A percentile compares a stretch with the other conserved stretches of the same genome.
Conservation (phyloP, 768 basidiomycete species). For the Boletus fagicola region DNA sequence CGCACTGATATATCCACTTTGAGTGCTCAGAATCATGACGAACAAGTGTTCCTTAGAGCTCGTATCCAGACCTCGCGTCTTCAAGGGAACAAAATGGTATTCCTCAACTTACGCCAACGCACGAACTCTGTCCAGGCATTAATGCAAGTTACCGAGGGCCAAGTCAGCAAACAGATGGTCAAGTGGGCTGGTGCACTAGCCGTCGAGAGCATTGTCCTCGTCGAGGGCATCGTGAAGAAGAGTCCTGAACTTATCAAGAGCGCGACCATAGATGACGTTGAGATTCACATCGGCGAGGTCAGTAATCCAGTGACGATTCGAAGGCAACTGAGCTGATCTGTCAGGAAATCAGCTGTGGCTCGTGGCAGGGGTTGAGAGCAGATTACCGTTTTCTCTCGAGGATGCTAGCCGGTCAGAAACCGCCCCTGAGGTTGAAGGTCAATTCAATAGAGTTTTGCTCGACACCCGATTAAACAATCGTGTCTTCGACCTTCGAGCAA, state of each 20-base stretch:
- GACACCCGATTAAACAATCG: slow-evolving; percentile 95
- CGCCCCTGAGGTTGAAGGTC: slow-evolving; percentile 58
- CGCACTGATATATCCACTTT: slow-evolving; percentile 67
- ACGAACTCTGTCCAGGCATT: slow-evolving; percentile 86
- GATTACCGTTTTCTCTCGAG: slow-evolving; percentile 88
- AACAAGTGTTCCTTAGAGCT: slow-evolving; percentile 81
- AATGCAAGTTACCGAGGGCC: slow-evolving; percentile 64
- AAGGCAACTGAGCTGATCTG: not conserved
- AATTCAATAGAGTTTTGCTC: slow-evolving; percentile 79
- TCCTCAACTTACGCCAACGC: slow-evolving; percentile 88
- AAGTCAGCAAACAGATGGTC: slow-evolving; percentile 95
- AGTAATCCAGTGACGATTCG: slow-evolving; percentile 10
- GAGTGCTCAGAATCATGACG: slow-evolving; percentile 58
- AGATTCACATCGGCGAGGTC: slow-evolving; percentile 83
- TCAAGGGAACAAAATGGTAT: slow-evolving; percentile 94
- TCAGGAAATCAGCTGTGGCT: slow-evolving; percentile 64
- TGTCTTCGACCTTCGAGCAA: slow-evolving; percentile 86
- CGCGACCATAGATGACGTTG: slow-evolving; percentile 82
- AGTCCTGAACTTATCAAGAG: slow-evolving; percentile 87
- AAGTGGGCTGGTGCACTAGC: slow-evolving; percentile 82
- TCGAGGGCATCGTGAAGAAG: slow-evolving; percentile 79
- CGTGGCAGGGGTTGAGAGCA: slow-evolving; percentile 72
- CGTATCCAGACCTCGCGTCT: slow-evolving; percentile 89
- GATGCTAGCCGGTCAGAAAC: slow-evolving; percentile 86
- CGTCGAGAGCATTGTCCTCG: slow-evolving; percentile 87